Conservation (phyloP, 208 protist genomes). For the Crithidia brevicula region DNA sequence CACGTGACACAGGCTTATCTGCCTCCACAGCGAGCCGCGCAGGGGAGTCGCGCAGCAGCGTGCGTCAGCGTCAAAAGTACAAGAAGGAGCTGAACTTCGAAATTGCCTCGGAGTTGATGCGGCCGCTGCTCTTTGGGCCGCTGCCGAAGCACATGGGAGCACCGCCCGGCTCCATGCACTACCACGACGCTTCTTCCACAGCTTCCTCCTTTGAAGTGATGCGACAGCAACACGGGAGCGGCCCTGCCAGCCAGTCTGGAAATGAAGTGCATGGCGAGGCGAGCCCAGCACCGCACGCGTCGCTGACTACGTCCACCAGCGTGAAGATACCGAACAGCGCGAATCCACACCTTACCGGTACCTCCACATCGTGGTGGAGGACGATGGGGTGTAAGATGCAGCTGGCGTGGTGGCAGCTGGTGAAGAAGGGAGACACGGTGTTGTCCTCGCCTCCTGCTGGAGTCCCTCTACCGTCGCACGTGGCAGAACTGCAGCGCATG, state of each 20-base stretch:
- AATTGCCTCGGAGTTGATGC: slow-evolving; percentile 31
- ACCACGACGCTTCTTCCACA: neutral
- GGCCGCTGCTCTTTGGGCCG: slow-evolving; percentile 28
- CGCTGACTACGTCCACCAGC: no score
- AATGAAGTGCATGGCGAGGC: no score
- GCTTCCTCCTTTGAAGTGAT: no score
- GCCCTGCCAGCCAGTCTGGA: no score
- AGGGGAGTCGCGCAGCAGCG: slow-evolving; percentile 8
- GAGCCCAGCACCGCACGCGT: no score
- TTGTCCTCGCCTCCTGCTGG: neutral
- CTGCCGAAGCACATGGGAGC: slow-evolving; percentile 30
- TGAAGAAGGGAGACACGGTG: neutral
- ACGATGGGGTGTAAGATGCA: neutral
- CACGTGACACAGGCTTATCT: neutral
- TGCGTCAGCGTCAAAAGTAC: neutral
- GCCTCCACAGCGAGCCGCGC: slow-evolving; percentile 1
- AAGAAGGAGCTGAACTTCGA: slow-evolving; percentile 20
- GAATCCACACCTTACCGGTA: no score
- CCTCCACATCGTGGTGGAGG: slow-evolving; percentile 9
- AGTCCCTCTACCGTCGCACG: neutral
- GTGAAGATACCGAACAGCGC: no score
- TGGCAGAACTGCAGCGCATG: slow-evolving; percentile 18
- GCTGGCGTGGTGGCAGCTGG: neutral
- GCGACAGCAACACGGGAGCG: no score
- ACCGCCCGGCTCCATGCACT: slow-evolving; percentile 34